phyloP scores from a whole-genome alignment of 139 green algal genomes.

The Coelastrella sp. region DNA sequence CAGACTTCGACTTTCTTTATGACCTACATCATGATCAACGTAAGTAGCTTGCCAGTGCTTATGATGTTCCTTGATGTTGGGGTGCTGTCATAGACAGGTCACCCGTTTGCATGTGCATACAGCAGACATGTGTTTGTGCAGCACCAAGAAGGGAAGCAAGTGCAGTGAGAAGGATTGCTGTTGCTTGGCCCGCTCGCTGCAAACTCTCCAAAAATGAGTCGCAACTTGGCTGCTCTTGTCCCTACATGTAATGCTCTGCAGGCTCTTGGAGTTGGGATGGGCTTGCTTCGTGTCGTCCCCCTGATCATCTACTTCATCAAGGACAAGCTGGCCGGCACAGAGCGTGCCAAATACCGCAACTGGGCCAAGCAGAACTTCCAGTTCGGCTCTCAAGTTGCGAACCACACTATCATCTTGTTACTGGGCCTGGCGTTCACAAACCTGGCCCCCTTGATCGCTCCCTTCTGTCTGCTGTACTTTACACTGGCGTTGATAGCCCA shows the following conservation, averaged over 20 bases:
- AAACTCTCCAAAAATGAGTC: too few species aligned
- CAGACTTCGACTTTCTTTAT: conserved; percentile 85
- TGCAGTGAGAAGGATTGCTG: too few species aligned
- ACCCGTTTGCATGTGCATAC: background rate
- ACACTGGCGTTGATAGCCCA: conserved; percentile 57
- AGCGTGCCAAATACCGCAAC: conserved; percentile 49
- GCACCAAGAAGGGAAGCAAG: too few species aligned
- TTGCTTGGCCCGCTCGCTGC: too few species aligned
- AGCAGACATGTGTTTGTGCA: too few species aligned
- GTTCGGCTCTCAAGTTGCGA: conserved; percentile 66
- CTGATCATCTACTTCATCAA: conserved; percentile 53
- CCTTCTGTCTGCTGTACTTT: conserved; percentile 80
- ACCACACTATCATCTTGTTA: conserved; percentile 74
- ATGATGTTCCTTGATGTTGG: background rate
- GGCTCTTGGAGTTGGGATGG: conserved; percentile 2
- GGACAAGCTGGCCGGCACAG: conserved; percentile 44
- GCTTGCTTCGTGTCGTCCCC: conserved; percentile 22
- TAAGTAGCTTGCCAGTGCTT: conserved; percentile 7
- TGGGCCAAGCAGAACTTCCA: conserved; percentile 65
- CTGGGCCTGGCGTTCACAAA: conserved; percentile 75
- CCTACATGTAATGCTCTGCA: too few species aligned
- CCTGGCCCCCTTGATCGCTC: conserved; percentile 81
- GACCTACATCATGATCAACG: conserved; percentile 70
- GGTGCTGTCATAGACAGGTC: background rate
- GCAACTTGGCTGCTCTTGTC: too few species aligned